Percentiles rank a stretch among this genome's conserved stretches.
phyloP scores from a whole-genome alignment of 202 grass and related monocot genomes.

The Musa balbisiana region DNA sequence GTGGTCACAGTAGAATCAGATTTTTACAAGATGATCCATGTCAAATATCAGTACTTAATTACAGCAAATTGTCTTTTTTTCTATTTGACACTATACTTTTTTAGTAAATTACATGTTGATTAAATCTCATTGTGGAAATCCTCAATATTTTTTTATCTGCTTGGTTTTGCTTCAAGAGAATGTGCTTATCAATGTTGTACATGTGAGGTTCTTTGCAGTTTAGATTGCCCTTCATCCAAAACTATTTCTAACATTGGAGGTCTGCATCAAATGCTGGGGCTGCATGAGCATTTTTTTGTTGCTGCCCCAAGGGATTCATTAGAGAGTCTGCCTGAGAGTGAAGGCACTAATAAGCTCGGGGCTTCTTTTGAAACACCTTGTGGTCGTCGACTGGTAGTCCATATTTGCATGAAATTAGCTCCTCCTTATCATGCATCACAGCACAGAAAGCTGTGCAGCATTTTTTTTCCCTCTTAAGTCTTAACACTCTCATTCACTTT shows the following conservation, averaged over 20 bases:
- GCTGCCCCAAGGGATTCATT: constrained; percentile 72
- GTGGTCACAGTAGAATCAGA: no score
- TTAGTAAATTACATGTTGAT: neutral
- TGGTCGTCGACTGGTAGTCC: constrained; percentile 61
- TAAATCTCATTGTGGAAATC: neutral
- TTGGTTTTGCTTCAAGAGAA: neutral
- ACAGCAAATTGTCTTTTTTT: neutral
- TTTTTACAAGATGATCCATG: no score
- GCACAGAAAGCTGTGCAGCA: neutral
- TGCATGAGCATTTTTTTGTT: constrained; percentile 63
- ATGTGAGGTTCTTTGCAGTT: constrained; percentile 34
- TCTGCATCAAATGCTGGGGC: constrained; percentile 59
- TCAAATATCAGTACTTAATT: neutral
- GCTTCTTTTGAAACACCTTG: constrained; percentile 82
- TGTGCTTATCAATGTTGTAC: constrained; percentile 4
- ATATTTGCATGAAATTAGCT: neutral
- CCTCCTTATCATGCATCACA: neutral
- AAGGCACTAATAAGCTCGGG: constrained; percentile 60
- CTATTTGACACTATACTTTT: neutral
- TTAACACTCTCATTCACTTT: neutral
- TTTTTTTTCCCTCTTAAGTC: neutral
- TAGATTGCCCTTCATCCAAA: constrained; percentile 50
- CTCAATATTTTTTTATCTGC: neutral
- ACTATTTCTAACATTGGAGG: constrained; percentile 65
- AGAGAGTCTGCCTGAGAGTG: constrained; percentile 65